phyloP scores from a whole-genome alignment of 495 filamentous ascomycete genomes.

The Penicillium coprophilum region DNA sequence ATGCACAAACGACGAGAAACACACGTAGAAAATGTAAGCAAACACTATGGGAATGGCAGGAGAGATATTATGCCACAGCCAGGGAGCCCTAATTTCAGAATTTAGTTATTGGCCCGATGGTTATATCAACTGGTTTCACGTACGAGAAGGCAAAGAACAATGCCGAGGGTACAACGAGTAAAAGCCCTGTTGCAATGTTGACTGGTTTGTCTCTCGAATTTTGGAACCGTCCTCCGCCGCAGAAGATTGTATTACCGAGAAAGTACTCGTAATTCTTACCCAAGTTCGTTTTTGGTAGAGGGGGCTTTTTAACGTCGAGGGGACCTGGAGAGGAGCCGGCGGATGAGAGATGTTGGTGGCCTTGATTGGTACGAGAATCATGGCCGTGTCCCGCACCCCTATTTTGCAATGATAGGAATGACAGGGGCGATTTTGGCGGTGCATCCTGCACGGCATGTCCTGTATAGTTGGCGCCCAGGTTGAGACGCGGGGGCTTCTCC shows the following conservation, averaged over 20 bases:
- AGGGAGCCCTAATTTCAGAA: slow-evolving; percentile 62
- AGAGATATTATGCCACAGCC: slow-evolving; percentile 86
- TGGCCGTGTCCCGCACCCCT: slow-evolving; percentile 46
- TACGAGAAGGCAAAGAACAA: slow-evolving; percentile 86
- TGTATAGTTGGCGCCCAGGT: slow-evolving; percentile 57
- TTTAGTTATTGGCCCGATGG: background rate
- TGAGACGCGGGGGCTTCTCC: slow-evolving; percentile 53
- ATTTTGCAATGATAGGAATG: slow-evolving; percentile 63
- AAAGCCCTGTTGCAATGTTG: slow-evolving; percentile 80
- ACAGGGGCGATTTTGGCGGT: slow-evolving; percentile 65
- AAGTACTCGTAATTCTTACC: slow-evolving; percentile 90
- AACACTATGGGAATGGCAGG: slow-evolving; percentile 90
- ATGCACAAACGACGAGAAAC: slow-evolving; percentile 89
- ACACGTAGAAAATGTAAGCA: slow-evolving; percentile 85
- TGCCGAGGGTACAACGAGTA: slow-evolving; percentile 71
- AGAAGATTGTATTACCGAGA: slow-evolving; percentile 87
- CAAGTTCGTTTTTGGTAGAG: slow-evolving; percentile 38
- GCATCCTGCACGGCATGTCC: slow-evolving; percentile 48
- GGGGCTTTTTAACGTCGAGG: slow-evolving; percentile 35
- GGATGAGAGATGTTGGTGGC: slow-evolving; percentile 75
- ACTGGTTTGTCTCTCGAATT: slow-evolving; percentile 89
- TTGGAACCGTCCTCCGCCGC: slow-evolving; percentile 77
- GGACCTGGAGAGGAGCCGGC: slow-evolving; percentile 67
- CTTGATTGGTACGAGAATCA: slow-evolving; percentile 65
- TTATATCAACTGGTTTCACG: slow-evolving; percentile 22